Base-by-base conservation (phyloP, 805 yeast species). In the Cyberlindnera japonica region DNA sequence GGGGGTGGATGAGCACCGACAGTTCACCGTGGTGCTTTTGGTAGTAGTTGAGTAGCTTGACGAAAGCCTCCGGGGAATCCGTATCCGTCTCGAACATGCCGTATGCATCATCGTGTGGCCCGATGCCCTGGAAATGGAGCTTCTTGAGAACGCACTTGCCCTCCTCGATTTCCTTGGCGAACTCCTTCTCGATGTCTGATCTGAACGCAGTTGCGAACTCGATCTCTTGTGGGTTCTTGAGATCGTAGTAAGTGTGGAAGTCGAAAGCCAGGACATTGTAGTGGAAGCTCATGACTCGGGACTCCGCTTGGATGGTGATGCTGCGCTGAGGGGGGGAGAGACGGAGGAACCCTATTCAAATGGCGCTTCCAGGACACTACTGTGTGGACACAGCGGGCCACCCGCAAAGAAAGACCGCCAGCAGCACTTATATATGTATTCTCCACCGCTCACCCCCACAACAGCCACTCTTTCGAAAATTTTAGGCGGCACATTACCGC, bases 31-130 rank as follows among this genome's bases (percentile, higher is more conserved):
- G 83, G 51, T 77, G 64, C 41, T 73, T 38, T 49, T 74, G 79
- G 53, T 67, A 77, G 57, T 65, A 77, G 9, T 75, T 74, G 20
- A 77, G 67, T 14, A 76, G 44, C 24, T 61, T 62, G 2, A 64
- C 56, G 46, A 75, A 75, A 7, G 69, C 49, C 22, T 63, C 73
- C 0, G 79, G 73, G 8, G 61, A 68, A 23, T 64, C 59, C 42
- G 74, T 72, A 55, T 77, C 83, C 20, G 71, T 49, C 50, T 77
- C 82, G 65, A 75, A 77, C 82, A 77, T 77, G 27, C 65, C 69
- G 22, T 70, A 59, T 0, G 46, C 58, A 15, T 54, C 51, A 0
- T 81, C 79, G 47, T 77, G 82, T 2, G 83, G 83, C 1, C 83
- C 83, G 21, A 77, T 53, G 19, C 77, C 72, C 31, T 58, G 56